Evolutionary conservation across 192 early-diverging fungal genomes (phyloP), one percentile per base, ranked within the genome.

Genomic region (Phlyctochytrium arcticum): DNA sequence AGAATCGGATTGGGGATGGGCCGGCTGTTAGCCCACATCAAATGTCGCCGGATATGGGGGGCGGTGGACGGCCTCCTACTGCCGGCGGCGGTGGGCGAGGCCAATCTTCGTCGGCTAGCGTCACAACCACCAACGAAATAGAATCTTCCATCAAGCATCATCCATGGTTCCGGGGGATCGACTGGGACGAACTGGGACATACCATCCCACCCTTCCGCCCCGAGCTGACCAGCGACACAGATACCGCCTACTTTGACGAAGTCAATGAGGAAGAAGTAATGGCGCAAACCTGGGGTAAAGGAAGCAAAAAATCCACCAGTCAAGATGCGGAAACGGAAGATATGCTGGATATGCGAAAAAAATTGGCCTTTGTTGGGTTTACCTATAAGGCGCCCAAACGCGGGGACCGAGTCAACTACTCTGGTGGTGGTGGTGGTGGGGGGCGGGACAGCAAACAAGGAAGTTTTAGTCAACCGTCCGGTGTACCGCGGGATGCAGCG

Each of bases 321-420:
- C 5, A 6, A 26, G 8, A 36, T 72, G 46, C 69, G 73, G 62
- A 85, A 57, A 82, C 72, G 6, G 57, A 65, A 29, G 74, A 79
- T 31, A 60, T 85, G 46, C 47, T 87, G 51, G 78, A 83, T 47
- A 85, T 86, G 81, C 39, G 83, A 10, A 87, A 87, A 68, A 71
- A 73, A 46, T 34, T 87, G 19, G 85, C 85, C 9, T 87, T 87
- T 70, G 57, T 47, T 26, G 65, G 65, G 5, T 68, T 68, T 30
- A 68, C 65, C 12, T 68, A 68, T 55, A 58, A 60, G 33, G 65
- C 65, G 12, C 65, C 65, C 15, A 4, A 27, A 44, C n/a, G n/a
- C n/a, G n/a, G n/a, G n/a, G n/a, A n/a, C n/a, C n/a, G n/a, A n/a
- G n/a, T n/a, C n/a, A n/a, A n/a, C n/a, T n/a, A n/a, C n/a, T n/a